These are phyloP conservation scores for Pleodorina starrii DNA, from an alignment of 139 green algal genomes.

Conservation along the genomic window DNA sequence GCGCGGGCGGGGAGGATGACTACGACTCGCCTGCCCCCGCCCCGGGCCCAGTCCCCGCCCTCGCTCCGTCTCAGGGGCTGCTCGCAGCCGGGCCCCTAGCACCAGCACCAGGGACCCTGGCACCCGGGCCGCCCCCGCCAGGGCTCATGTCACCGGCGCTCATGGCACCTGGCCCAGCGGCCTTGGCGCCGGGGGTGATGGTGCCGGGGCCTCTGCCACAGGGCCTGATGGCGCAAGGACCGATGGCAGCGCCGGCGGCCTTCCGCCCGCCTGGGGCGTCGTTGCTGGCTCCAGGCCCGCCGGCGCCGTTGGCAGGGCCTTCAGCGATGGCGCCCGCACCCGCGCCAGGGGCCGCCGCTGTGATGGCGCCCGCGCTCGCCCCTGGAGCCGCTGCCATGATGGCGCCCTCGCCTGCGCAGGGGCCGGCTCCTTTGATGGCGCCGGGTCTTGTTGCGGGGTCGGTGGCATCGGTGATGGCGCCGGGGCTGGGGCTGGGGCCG, in stretches of 20 bases:
- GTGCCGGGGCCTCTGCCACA: background rate
- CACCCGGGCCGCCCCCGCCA: background rate
- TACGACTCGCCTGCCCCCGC: slow-evolving; percentile 15
- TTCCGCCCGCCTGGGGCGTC: too few relatives aligned
- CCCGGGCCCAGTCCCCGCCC: background rate
- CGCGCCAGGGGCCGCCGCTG: too few relatives aligned
- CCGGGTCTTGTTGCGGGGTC: too few relatives aligned
- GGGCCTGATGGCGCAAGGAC: background rate
- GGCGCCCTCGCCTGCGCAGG: too few relatives aligned
- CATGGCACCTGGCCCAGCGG: background rate
- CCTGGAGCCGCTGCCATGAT: too few relatives aligned
- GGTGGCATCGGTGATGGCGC: background rate
- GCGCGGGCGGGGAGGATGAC: slow-evolving; percentile 12
- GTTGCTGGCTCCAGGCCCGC: background rate
- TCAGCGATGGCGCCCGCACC: background rate
- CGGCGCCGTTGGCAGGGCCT: background rate
- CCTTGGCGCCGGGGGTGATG: too few relatives aligned
- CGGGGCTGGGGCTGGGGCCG: too few relatives aligned
- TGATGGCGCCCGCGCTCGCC: too few relatives aligned
- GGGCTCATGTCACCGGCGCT: background rate
- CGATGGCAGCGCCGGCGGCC: background rate
- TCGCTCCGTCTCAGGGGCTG: too few relatives aligned
- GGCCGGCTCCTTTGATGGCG: too few relatives aligned
- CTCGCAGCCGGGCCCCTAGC: too few relatives aligned
- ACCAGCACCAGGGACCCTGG: background rate